Percentiles rank a stretch among this genome's conserved stretches.
These are phyloP conservation scores for Herpetospermum pedunculosum DNA, from an alignment of 306 rosid species.

Conservation along the genomic window DNA sequence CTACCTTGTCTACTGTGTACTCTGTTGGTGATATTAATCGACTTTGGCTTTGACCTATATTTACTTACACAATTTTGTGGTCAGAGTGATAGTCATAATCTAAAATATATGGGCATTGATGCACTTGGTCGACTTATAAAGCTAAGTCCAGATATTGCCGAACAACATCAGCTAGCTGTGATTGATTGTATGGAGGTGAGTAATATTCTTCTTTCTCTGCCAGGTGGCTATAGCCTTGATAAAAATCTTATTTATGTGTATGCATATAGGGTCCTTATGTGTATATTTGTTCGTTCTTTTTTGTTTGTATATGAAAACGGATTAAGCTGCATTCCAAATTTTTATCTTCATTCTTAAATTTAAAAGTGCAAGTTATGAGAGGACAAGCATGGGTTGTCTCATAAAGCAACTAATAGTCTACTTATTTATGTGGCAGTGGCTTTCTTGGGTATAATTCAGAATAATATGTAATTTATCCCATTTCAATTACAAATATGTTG, in stretches of 20 bases:
- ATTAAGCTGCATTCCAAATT: background rate
- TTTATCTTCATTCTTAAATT: background rate
- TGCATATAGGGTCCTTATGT: background rate
- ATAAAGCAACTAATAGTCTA: background rate
- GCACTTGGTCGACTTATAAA: conserved; percentile 86
- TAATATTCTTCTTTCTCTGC: background rate
- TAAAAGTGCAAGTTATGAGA: background rate
- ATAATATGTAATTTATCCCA: background rate
- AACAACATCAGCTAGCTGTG: conserved; percentile 93
- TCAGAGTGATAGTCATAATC: conserved; percentile 96
- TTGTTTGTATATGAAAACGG: background rate
- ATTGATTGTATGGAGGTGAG: conserved; percentile 97
- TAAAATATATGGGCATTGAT: conserved; percentile 97
- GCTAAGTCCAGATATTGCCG: conserved; percentile 81
- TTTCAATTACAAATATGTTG: conserved; percentile 1
- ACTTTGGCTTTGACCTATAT: background rate
- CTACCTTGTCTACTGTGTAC: background rate
- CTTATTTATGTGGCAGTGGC: background rate
- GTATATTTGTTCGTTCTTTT: background rate
- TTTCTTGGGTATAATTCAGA: background rate
- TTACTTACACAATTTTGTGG: conserved; percentile 9
- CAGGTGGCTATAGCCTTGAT: background rate
- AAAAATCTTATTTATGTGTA: background rate
- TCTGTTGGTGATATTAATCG: background rate
- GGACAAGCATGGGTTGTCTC: background rate